Evolutionary conservation across 345 rosid species (phyloP).

Genomic region (Crucihimalaya himalaica): DNA sequence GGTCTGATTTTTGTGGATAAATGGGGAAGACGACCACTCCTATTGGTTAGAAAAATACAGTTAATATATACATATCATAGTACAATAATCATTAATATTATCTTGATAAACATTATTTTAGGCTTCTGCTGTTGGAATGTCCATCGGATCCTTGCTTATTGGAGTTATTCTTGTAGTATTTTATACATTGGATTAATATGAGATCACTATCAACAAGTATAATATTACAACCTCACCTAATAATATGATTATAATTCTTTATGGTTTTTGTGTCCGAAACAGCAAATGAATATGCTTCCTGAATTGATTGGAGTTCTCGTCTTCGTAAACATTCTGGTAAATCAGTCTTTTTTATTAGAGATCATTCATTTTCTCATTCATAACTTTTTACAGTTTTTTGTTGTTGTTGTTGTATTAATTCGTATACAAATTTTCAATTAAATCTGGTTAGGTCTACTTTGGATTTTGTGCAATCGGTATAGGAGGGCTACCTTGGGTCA

Average conservation of each 20-base stretch:
- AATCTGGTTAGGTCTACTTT: constrained; percentile 28
- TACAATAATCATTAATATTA: not conserved
- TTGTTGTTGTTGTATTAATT: not conserved
- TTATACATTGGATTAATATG: not conserved
- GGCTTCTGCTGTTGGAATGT: constrained; percentile 55
- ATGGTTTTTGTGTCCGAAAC: not conserved
- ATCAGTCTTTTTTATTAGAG: not conserved
- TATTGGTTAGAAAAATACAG: constrained; percentile 44
- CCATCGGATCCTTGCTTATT: constrained; percentile 39
- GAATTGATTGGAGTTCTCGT: constrained; percentile 25
- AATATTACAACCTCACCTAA: not conserved
- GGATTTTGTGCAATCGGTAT: constrained; percentile 41
- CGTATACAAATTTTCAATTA: not conserved
- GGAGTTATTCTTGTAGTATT: constrained; percentile 34
- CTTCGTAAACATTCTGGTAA: constrained; percentile 30
- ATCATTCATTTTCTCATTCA: not conserved
- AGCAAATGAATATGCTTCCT: constrained; percentile 28
- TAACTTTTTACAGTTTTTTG: not conserved
- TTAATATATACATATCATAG: not conserved
- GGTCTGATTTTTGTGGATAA: constrained; percentile 49
- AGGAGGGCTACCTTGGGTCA: constrained; percentile 51
- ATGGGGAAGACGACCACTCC: constrained; percentile 57
- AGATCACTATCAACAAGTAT: not conserved
- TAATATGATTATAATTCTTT: not conserved
- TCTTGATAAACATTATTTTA: constrained; percentile 18